Conservation (phyloP, 2,329 filamentous ascomycete species). For the Thielaviopsis populi region DNA sequence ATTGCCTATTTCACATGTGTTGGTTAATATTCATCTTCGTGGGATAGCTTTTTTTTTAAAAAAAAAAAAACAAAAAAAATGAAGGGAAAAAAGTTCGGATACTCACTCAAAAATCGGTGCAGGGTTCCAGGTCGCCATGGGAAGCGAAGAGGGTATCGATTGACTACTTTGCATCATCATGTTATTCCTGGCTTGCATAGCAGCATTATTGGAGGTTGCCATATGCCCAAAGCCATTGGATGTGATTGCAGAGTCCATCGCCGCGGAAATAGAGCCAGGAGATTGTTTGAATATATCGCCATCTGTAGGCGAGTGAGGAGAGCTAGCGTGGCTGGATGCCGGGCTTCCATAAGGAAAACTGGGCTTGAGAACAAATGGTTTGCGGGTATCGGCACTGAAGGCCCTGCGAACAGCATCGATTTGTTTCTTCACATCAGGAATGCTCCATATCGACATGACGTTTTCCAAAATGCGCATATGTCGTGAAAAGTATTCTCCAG, state of each 20-base stretch:
- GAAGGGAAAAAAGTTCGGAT: neutral
- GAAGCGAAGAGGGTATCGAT: slow-evolving; percentile 38
- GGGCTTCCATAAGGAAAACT: slow-evolving; percentile 80
- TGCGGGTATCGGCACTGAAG: slow-evolving; percentile 72
- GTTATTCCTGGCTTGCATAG: slow-evolving; percentile 14
- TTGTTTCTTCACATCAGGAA: slow-evolving; percentile 79
- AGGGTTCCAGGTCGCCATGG: slow-evolving; percentile 56
- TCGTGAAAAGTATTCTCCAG: slow-evolving; percentile 75
- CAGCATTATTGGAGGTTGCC: slow-evolving; percentile 20
- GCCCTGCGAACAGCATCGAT: slow-evolving; percentile 79
- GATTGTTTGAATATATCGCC: slow-evolving; percentile 11
- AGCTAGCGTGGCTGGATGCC: slow-evolving; percentile 47
- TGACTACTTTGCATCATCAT: slow-evolving; percentile 28
- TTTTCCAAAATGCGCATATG: slow-evolving; percentile 90
- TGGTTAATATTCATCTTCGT: neutral
- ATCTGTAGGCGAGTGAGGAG: slow-evolving; percentile 32
- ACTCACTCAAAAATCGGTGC: slow-evolving; percentile 80
- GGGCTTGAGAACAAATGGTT: slow-evolving; percentile 77
- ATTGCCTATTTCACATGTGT: slow-evolving; percentile 47
- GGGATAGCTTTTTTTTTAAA: neutral
- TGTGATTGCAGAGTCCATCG: slow-evolving; percentile 8
- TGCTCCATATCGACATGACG: slow-evolving; percentile 68
- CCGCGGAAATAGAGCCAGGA: slow-evolving; percentile 6
- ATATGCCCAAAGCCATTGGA: slow-evolving; percentile 7
- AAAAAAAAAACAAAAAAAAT: too few relatives aligned